Base-by-base conservation (phyloP, 495 filamentous ascomycete genomes). In the Cetradonia linearis region DNA sequence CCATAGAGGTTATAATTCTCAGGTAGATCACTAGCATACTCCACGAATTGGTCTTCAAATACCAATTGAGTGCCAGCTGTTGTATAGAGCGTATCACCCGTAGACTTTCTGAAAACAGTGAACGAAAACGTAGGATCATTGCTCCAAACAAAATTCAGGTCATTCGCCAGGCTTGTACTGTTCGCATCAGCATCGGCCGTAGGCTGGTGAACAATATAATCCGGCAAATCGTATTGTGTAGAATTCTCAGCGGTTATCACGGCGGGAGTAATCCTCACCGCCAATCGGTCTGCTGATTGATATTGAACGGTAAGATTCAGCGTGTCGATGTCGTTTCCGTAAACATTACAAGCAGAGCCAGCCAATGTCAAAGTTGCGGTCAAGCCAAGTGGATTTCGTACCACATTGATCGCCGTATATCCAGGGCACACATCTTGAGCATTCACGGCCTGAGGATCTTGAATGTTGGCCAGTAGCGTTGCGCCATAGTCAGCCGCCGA, bases 401-500 rank as follows among this genome's bases (percentile, higher is more conserved):
- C 58, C 14, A 84, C 73, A 62, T 79, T 71, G 6, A 72, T 76
- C 3, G 81, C 83, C 48, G 65, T 81, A 66, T 86, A 86, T 1
- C 83, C 83, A 25, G 83, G 83, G 65, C 83, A 86, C 2, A 83
- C 81, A 3, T 76, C 72, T 69, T 93, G 89, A 2, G 85, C 79
- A 69, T 89, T 73, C 55, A 86, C 73, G 18, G 89, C 88, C 37
- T 86, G 50, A 11, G 87, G 83, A 63, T 91, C 87, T 46, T 83
- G 65, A 66, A 91, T 80, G 66, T 89, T 88, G 38, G 89, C 85
- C 30, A 89, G 70, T 37, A 89, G 62, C 20, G 76, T 72, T 23
- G 70, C 77, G 42, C 86, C 86, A 38, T 70, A 58, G 60, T 84
- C 79, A 9, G 78, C 81, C 40, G 69, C 66, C 16, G 81, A 72